Percentiles rank a stretch among this genome's conserved stretches.
These are phyloP conservation scores for Leccinellum rugosiceps DNA, from an alignment of 768 basidiomycete genomes.

Conservation along the genomic window DNA sequence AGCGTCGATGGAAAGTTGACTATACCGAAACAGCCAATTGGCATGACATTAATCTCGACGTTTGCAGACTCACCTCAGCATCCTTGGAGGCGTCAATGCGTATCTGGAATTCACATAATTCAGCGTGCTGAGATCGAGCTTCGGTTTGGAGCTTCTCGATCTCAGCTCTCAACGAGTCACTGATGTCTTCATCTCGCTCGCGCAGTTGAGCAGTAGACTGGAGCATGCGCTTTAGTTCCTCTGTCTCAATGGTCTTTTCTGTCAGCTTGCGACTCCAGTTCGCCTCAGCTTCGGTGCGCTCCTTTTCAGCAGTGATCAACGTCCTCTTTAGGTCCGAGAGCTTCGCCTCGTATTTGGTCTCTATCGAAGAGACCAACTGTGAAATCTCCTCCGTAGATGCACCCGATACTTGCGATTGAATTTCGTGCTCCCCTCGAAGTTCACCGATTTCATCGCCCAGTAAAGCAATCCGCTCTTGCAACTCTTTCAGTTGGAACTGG, in stretches of 20 bases:
- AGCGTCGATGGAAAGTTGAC: constrained; percentile 43
- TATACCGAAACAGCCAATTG: constrained; percentile 26
- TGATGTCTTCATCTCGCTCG: constrained; percentile 55
- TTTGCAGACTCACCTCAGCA: constrained; percentile 52
- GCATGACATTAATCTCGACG: background rate
- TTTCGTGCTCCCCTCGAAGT: constrained; percentile 55
- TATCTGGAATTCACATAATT: constrained; percentile 53
- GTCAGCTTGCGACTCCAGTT: constrained; percentile 85
- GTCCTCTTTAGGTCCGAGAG: constrained; percentile 68
- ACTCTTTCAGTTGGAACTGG: constrained; percentile 82
- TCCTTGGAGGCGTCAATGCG: constrained; percentile 50
- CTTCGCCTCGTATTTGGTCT: constrained; percentile 73
- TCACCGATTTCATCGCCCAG: constrained; percentile 72
- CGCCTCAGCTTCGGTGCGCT: constrained; percentile 82
- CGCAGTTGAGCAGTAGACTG: constrained; percentile 55
- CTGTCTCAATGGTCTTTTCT: constrained; percentile 75
- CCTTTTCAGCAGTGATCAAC: constrained; percentile 66
- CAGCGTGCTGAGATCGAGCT: constrained; percentile 44
- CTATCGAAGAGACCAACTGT: constrained; percentile 67
- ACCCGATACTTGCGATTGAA: constrained; percentile 40
- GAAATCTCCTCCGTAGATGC: constrained; percentile 62
- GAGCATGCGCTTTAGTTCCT: constrained; percentile 61
- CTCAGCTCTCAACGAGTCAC: constrained; percentile 49
- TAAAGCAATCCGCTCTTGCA: constrained; percentile 65
- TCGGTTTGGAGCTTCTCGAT: constrained; percentile 52